A percentile compares a stretch with the other conserved stretches of the same genome.
Evolutionary conservation across 2,329 filamentous ascomycete species (phyloP).

Genomic region (Apiospora rasikravindrae): DNA sequence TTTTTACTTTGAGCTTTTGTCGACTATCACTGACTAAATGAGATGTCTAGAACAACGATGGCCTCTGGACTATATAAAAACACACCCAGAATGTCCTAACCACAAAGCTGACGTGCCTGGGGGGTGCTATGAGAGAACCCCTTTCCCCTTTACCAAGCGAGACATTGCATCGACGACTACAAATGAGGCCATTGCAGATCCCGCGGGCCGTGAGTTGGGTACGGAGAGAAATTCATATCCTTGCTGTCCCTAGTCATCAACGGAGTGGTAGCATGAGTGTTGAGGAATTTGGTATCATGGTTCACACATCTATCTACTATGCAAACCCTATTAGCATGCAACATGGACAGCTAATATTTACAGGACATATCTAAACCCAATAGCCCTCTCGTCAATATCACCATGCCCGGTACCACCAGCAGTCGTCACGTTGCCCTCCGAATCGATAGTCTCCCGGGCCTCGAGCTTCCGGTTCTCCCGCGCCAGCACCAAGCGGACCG

Average conservation of each 20-base stretch:
- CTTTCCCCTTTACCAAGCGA: no score
- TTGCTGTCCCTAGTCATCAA: background rate
- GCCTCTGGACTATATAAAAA: no score
- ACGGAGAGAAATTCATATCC: background rate
- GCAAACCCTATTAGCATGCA: no score
- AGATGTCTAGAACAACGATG: no score
- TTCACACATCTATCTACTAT: background rate
- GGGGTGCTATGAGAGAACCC: no score
- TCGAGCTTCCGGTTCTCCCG: slow-evolving; percentile 67
- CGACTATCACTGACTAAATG: no score
- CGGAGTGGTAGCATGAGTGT: background rate
- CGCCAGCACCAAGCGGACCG: slow-evolving; percentile 58
- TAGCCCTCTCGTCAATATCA: slow-evolving; percentile 26
- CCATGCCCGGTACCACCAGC: slow-evolving; percentile 15
- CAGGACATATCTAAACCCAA: slow-evolving; percentile 40
- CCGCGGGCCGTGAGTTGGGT: no score
- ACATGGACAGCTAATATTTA: slow-evolving; percentile 21
- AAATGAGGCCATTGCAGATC: no score
- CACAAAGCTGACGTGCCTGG: no score
- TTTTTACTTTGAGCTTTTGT: no score
- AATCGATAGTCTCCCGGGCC: background rate
- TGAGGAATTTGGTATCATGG: background rate
- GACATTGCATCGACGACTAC: no score
- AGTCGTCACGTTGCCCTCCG: slow-evolving; percentile 21
- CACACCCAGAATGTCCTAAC: no score